Base-by-base conservation (phyloP, 208 protist species). In the Acanthamoeba royreba region DNA sequence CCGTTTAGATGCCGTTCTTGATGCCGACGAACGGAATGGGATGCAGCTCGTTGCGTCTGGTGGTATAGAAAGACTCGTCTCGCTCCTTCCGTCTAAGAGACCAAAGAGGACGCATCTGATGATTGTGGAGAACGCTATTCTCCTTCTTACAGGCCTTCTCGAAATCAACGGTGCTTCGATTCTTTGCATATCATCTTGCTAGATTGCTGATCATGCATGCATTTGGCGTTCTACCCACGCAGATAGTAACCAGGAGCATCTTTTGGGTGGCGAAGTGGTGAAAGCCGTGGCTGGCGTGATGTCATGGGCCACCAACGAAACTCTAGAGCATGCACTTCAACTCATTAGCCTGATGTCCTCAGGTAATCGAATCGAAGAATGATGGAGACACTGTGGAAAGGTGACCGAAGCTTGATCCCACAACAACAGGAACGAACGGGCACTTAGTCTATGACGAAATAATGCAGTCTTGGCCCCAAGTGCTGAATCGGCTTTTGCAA, bases 261-360 rank as follows among this genome's bases (percentile, higher is more conserved):
- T 91, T 28, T 45, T 91, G n/a, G 85, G 2, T 4, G 52, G 85
- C 31, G 33, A 40, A 31, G 58, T 91, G 35, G 53, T 91, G 47
- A 28, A 46, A 5, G 85, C 85, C 4, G 53, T 91, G 11, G 85
- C 85, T 4, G 85, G 85, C 13, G 85, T 91, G 13, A 63, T 91
- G 43, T 72, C 85, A 28, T 91, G 85, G 85, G 85, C 85, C 52
- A 72, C 53, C 19, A 91, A 91, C 58, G 85, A 91, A 13, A 74
- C 58, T 11, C 85, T 91, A 8, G 85, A 91, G n/a, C 52, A 49
- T 31, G 52, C 53, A n/a, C 85, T 91, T 9, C 85, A 91, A 25
- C 28, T 91, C 40, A 91, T 91, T 31, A 53, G 52, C 8, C 85
- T 91, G 35, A 46, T 91, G 28, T 72, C 85, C 0, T 63, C 85